Conservation (phyloP, 176 grass and related monocot species). For the Triticum dicoccoides region DNA sequence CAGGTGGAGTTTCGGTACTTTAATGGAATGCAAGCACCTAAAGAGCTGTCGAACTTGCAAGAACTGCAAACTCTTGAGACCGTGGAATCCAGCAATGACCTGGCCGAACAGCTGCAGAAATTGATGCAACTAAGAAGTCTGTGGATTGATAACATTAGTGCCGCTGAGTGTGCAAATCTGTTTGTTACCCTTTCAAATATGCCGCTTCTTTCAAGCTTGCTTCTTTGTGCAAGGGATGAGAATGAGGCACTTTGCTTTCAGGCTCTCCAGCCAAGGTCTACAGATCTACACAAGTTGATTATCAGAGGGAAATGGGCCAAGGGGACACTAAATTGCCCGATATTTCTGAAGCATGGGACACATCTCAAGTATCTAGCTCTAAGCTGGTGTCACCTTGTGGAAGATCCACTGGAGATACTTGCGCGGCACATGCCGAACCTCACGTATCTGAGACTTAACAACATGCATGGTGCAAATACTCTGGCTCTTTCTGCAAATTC, state of each 20-base stretch:
- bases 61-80: conserved; percentile 44
- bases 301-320: conserved; percentile 12
- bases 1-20: conserved; percentile 32
- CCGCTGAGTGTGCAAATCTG: neutral
- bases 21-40: conserved; percentile 25
- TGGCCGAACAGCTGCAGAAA: conserved; percentile 33
- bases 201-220: conserved; percentile 8
- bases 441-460: neutral
- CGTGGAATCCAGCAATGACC: conserved; percentile 13
- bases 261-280: neutral
- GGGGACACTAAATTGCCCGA: neutral
- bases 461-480: neutral
- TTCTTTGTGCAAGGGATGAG: conserved; percentile 11
- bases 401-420: conserved; percentile 7
- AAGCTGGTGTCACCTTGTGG: neutral
- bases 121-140: conserved; percentile 15
- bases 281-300: conserved; percentile 1
- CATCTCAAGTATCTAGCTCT: conserved; percentile 25
- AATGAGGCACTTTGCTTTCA: neutral
- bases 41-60: conserved; percentile 4
- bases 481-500: neutral
- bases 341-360: neutral
- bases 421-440: neutral
- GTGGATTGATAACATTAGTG: conserved; percentile 12
- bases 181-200: neutral